Evolutionary conservation across 2,329 filamentous ascomycete genomes (phyloP).

Genomic region (Fulvia fulva): DNA sequence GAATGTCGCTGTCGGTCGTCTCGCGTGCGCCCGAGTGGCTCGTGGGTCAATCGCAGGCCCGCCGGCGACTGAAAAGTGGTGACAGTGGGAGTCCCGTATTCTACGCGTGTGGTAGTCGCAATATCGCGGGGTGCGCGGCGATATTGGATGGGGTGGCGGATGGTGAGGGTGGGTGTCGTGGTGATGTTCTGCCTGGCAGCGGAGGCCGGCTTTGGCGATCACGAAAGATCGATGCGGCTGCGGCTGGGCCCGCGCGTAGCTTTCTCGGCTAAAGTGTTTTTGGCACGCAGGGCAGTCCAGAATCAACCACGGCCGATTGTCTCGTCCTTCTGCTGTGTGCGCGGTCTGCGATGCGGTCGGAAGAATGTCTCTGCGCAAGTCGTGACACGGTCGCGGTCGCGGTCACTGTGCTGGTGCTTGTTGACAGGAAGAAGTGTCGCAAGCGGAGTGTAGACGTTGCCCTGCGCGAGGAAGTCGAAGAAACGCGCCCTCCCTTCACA

Average conservation of each 20-base stretch:
- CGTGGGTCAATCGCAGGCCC: conserved; percentile 29
- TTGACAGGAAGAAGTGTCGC: not conserved
- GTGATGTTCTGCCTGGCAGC: not conserved
- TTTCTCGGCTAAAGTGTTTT: not conserved
- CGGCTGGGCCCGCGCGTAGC: not conserved
- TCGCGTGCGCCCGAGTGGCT: conserved; percentile 13
- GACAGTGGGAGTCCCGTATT: conserved; percentile 13
- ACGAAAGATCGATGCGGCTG: not conserved
- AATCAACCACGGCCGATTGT: not conserved
- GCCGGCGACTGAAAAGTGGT: conserved; percentile 27
- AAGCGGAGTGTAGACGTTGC: not conserved
- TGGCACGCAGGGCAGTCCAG: not conserved
- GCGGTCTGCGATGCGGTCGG: not conserved
- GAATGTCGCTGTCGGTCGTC: conserved; percentile 8
- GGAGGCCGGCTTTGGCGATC: not conserved
- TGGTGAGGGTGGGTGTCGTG: conserved; percentile 8
- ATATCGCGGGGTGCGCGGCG: conserved; percentile 12
- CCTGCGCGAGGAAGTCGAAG: not conserved
- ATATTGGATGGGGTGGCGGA: conserved; percentile 27
- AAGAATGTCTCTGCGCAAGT: not conserved
- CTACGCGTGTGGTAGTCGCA: conserved; percentile 10
- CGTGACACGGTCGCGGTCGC: not conserved
- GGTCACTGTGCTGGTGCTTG: not conserved
- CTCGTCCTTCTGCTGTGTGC: not conserved
- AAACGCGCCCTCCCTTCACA: not conserved